Conservation (phyloP, 768 basidiomycete genomes). For the Termitomyces sp. region DNA sequence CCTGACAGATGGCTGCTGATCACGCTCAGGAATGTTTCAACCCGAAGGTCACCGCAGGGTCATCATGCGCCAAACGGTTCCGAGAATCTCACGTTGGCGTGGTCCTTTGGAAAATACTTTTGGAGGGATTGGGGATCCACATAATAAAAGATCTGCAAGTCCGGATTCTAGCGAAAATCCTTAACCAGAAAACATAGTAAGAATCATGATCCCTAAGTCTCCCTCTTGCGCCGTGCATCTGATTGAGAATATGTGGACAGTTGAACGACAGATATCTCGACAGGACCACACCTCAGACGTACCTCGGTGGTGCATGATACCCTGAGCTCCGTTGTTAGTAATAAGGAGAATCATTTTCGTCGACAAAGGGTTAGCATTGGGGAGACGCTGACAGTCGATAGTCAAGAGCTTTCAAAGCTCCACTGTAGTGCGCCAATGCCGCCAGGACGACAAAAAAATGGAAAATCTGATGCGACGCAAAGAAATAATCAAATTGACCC, state of each 20-base stretch:
- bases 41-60: constrained; percentile 4
- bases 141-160: not conserved
- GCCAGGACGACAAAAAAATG: constrained; percentile 77
- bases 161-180: not conserved
- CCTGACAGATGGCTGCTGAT: constrained; percentile 11
- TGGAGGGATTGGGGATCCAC: not conserved
- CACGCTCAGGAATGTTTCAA: not conserved
- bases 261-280: not conserved
- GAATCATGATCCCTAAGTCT: not conserved
- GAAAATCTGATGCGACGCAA: constrained; percentile 88
- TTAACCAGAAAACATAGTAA: not conserved
- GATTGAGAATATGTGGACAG: not conserved
- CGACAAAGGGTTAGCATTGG: constrained; percentile 15
- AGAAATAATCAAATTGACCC: constrained; percentile 75
- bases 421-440: constrained; percentile 61
- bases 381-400: constrained; percentile 48
- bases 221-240: not conserved
- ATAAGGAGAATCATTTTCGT: not conserved
- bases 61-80: constrained; percentile 16
- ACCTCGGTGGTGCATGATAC: not conserved
- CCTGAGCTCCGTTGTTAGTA: not conserved
- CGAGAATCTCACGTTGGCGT: constrained; percentile 26
- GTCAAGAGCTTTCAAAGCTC: constrained; percentile 52
- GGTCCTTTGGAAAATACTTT: constrained; percentile 14
- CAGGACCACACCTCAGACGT: constrained; percentile 4